phyloP scores from a whole-genome alignment of 495 filamentous ascomycete genomes.

The Aspergillus coremiiformis region DNA sequence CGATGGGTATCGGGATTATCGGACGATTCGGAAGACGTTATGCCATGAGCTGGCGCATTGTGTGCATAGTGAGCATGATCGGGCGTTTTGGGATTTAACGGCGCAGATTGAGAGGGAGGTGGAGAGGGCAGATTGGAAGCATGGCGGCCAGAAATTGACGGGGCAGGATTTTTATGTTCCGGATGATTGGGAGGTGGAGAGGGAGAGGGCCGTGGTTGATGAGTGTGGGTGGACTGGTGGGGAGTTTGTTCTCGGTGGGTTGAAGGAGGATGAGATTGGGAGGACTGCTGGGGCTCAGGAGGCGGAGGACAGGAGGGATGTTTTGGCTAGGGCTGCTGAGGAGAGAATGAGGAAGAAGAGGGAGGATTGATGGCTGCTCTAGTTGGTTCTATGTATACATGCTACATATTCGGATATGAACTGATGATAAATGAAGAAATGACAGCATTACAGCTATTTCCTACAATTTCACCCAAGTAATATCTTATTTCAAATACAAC shows the following conservation, averaged over 20 bases:
- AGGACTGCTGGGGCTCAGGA: constrained; percentile 21
- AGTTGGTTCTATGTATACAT: neutral
- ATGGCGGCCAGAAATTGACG: constrained; percentile 56
- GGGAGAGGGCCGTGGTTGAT: constrained; percentile 56
- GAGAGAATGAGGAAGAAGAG: constrained; percentile 57
- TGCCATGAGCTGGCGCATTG: constrained; percentile 96
- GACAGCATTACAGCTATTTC: neutral
- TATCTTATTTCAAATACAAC: neutral
- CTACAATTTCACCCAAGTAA: neutral
- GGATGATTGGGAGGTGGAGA: constrained; percentile 41
- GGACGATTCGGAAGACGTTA: constrained; percentile 79
- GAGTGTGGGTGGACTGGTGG: constrained; percentile 84
- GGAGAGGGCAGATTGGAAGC: constrained; percentile 65
- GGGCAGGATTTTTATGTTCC: constrained; percentile 66
- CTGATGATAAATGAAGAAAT: constrained; percentile 1
- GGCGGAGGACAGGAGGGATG: constrained; percentile 53
- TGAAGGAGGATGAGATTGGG: constrained; percentile 21
- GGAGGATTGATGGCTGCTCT: no score
- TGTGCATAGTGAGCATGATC: constrained; percentile 74
- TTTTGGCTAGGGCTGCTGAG: constrained; percentile 68
- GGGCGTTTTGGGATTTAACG: constrained; percentile 81
- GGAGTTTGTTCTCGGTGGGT: constrained; percentile 71
- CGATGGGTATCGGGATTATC: constrained; percentile 89
- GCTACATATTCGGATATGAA: neutral
- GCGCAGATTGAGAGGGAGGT: constrained; percentile 83